Evolutionary conservation across 768 basidiomycete genomes (phyloP), one percentile per base, ranked within the genome.

Genomic region (Mycena belliarum): DNA sequence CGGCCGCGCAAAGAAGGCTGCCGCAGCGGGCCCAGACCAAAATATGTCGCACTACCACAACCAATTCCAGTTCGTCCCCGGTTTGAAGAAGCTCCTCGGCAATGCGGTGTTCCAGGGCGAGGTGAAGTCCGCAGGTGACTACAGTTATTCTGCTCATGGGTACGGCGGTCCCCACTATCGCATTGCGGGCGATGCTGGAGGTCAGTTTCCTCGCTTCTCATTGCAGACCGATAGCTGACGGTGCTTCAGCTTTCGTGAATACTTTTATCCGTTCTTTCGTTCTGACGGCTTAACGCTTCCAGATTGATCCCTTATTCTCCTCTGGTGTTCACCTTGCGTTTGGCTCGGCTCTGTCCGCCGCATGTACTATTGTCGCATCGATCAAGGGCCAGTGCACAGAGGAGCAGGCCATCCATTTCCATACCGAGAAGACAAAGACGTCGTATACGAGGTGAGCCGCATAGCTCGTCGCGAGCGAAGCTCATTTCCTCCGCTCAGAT

Each of bases 241-340:
- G 6, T 32, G 12, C 12, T 32, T 6, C 29, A 32, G 29, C 29
- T 12, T 32, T 32, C 12, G 29, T 32, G 16, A 35, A n/a, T n/a
- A n/a, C n/a, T n/a, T n/a, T 35, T 35, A 35, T 8, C 33, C 33
- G 12, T 32, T 32, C 12, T 32, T 12, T 6, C 7, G 29, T 32
- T 32, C 29, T 32, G 29, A 32, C 29, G 12, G 29, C 12, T 32
- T 12, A 32, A 52, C 12, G 12, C 12, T 32, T 32, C 7, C 29
- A 32, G 57, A 85, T 86, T 53, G 84, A 86, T 61, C 84, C 84
- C 0, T 79, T 85, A 70, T 86, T 86, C 40, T 66, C 69, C 6
- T 68, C 72, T 18, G 75, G 66, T 5, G 5, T 38, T 5, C 33
- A 35, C 33, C 33, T 35, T 15, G 33, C 33, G 16, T 8, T 35